Conservation (phyloP, 345 rosid species). For the Heritiera littoralis region DNA sequence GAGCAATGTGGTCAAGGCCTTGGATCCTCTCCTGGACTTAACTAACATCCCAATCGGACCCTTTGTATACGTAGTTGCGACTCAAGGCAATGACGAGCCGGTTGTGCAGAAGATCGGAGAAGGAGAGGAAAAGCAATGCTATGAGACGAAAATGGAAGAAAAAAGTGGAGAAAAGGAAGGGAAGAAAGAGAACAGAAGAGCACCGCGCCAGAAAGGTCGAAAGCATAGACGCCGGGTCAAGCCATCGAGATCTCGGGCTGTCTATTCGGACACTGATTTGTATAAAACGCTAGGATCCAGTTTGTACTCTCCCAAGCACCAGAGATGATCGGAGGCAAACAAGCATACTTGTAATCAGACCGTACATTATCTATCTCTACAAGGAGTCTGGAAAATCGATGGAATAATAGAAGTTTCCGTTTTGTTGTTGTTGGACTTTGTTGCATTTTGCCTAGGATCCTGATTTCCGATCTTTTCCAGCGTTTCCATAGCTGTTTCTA, state of each 20-base stretch:
- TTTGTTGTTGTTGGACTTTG: background rate
- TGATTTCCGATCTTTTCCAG: background rate
- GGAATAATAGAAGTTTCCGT: background rate
- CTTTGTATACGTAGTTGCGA: conserved; percentile 44
- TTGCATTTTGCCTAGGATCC: background rate
- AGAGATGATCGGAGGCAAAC: background rate
- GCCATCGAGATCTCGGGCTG: conserved; percentile 53
- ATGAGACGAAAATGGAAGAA: background rate
- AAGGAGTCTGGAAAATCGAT: background rate
- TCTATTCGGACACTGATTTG: conserved; percentile 70
- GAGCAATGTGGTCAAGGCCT: conserved; percentile 51
- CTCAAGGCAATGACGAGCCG: background rate
- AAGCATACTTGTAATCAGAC: background rate
- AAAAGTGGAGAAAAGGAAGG: conserved; percentile 13
- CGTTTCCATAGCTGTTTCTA: background rate
- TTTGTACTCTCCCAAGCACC: conserved; percentile 45
- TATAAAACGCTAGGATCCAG: conserved; percentile 62
- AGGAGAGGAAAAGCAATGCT: background rate
- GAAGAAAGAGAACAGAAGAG: conserved; percentile 14
- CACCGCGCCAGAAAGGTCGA: conserved; percentile 29
- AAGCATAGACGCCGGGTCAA: conserved; percentile 38
- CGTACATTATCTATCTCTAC: background rate
- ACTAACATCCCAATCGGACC: conserved; percentile 49
- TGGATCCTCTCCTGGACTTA: conserved; percentile 44
- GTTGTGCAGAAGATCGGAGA: background rate